Conservation (phyloP, 2,329 filamentous ascomycete species). For the Fusarium anthophilum region DNA sequence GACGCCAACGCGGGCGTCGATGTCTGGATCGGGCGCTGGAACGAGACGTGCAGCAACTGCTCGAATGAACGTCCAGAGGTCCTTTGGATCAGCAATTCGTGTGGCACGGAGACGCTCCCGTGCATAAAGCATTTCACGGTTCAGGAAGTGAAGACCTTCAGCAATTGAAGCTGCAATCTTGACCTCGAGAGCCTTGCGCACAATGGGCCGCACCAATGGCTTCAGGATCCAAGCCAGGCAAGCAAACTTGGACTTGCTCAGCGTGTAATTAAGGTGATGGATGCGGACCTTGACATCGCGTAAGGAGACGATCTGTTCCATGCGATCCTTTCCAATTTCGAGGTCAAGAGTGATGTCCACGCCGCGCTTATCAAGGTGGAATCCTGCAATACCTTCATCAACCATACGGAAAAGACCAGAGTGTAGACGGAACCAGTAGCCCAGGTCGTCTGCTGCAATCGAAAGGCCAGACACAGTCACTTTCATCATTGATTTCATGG, state of each 20-base stretch:
- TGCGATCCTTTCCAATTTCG: constrained; percentile 78
- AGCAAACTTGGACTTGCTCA: constrained; percentile 79
- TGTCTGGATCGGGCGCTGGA: constrained; percentile 77
- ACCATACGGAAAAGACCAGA: constrained; percentile 77
- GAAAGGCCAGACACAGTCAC: constrained; percentile 86
- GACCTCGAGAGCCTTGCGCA: constrained; percentile 81
- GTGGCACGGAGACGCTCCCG: constrained; percentile 87
- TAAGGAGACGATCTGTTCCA: constrained; percentile 85
- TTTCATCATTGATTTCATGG: constrained; percentile 75
- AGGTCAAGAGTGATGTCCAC: constrained; percentile 88
- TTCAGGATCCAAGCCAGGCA: constrained; percentile 86
- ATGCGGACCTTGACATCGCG: constrained; percentile 81
- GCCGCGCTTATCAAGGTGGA: constrained; percentile 85
- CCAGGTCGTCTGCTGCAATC: constrained; percentile 84
- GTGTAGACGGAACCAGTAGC: constrained; percentile 88
- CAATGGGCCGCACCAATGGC: constrained; percentile 81
- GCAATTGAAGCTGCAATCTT: constrained; percentile 78
- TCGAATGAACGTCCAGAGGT: constrained; percentile 82
- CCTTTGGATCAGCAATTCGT: constrained; percentile 79
- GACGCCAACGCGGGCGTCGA: constrained; percentile 79
- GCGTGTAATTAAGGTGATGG: constrained; percentile 84
- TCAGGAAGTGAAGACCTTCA: constrained; percentile 75
- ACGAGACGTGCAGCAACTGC: constrained; percentile 81
- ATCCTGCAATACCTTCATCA: constrained; percentile 86
- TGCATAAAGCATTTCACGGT: constrained; percentile 87